Conservation (phyloP, 805 yeast genomes). For the Pichia membranifaciens region DNA sequence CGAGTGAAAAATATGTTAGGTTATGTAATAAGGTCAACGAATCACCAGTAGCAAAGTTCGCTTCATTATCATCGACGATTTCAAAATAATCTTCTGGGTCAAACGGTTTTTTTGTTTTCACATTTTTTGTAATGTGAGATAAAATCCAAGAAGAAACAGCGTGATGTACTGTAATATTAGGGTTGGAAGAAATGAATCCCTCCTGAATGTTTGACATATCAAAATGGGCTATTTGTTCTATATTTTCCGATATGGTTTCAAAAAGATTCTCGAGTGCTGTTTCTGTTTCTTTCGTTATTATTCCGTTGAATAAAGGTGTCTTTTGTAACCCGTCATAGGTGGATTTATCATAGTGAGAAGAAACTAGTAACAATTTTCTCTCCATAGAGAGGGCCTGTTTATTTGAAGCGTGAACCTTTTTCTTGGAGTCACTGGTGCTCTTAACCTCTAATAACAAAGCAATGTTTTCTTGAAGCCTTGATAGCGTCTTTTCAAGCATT, state of each 20-base stretch:
- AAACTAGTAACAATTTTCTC: constrained; percentile 20
- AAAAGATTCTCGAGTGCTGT: constrained; percentile 11
- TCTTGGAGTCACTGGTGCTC: constrained; percentile 10
- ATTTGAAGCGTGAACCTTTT: neutral
- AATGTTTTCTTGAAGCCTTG: constrained; percentile 16
- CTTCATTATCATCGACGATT: constrained; percentile 28
- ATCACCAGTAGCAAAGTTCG: constrained; percentile 12
- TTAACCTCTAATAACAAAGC: constrained; percentile 11
- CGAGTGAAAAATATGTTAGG: constrained; percentile 30
- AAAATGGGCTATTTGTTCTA: neutral
- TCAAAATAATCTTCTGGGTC: constrained; percentile 19
- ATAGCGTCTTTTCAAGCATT: constrained; percentile 7
- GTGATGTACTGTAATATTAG: neutral
- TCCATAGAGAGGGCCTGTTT: constrained; percentile 13
- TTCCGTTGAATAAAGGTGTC: constrained; percentile 16
- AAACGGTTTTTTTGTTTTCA: neutral
- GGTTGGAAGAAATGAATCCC: neutral
- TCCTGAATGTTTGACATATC: neutral
- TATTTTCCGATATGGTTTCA: neutral
- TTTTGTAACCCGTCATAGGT: constrained; percentile 4
- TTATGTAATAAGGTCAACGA: constrained; percentile 3
- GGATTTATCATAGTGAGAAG: constrained; percentile 17
- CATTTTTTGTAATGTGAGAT: constrained; percentile 16
- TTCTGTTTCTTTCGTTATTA: constrained; percentile 24
- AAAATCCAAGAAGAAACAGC: constrained; percentile 36